These are phyloP conservation scores for Sporothrix pseudoabietina DNA, from an alignment of 2,329 filamentous ascomycete species.

Conservation along the genomic window DNA sequence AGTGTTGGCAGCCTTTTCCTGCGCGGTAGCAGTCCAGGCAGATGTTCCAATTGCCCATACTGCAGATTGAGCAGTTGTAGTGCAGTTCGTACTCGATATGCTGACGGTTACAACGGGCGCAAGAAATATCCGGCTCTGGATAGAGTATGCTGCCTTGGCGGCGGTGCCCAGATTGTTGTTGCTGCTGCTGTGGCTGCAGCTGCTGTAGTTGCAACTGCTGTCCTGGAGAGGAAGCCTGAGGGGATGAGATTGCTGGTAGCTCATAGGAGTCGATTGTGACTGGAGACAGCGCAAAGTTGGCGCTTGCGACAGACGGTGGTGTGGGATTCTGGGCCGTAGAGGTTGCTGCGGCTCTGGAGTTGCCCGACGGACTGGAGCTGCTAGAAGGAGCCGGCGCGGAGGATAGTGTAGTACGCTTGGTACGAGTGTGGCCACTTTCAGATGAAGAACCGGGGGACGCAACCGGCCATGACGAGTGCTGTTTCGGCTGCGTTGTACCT, in stretches of 20 bases:
- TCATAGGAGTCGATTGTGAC: constrained; percentile 27
- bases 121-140: constrained; percentile 71
- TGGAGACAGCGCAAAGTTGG: constrained; percentile 29
- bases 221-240: neutral
- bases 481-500: neutral
- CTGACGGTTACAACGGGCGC: constrained; percentile 67
- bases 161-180: neutral
- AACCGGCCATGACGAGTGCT: constrained; percentile 8
- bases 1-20: constrained; percentile 77
- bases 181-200: neutral
- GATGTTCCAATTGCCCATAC: constrained; percentile 72
- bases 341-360: neutral
- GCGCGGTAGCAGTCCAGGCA: constrained; percentile 79
- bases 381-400: neutral
- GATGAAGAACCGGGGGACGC: neutral
- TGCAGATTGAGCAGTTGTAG: constrained; percentile 76
- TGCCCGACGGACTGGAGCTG: neutral
- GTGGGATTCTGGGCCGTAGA: neutral
- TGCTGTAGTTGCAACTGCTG: neutral
- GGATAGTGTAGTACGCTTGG: neutral
- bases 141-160: constrained; percentile 52
- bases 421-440: neutral
- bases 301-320: neutral
- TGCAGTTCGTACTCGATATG: constrained; percentile 86
- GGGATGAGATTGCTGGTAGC: constrained; percentile 8